Percentiles rank a stretch among this genome's conserved stretches.
Conservation (phyloP, 148 eudicot species). For the Vaccinium darrowii region DNA sequence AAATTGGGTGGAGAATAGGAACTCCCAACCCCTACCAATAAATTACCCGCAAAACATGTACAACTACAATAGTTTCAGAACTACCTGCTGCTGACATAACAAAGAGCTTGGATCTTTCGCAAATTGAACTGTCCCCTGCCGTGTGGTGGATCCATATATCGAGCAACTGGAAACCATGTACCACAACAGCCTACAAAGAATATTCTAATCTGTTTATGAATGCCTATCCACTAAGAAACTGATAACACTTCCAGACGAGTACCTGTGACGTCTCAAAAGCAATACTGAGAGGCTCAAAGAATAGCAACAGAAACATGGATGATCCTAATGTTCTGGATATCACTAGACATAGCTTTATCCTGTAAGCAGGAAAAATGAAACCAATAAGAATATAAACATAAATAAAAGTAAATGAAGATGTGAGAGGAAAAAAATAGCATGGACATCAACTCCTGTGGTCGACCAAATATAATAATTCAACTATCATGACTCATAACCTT, state of each 20-base stretch:
- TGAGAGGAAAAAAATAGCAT: background rate
- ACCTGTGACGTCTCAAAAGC: constrained; percentile 98
- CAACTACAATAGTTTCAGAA: background rate
- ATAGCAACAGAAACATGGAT: constrained; percentile 65
- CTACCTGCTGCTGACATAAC: constrained; percentile 77
- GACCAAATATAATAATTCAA: background rate
- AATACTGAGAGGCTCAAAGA: constrained; percentile 94
- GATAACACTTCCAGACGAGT: background rate
- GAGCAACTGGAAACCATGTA: constrained; percentile 92
- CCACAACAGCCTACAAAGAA: constrained; percentile 72
- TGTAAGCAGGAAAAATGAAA: constrained; percentile 27
- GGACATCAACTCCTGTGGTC: background rate
- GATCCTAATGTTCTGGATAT: constrained; percentile 55
- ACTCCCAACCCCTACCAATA: background rate
- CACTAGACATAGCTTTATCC: constrained; percentile 71
- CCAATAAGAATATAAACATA: constrained; percentile 9
- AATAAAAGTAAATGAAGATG: constrained; percentile 1
- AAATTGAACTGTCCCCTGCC: constrained; percentile 52
- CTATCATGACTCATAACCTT: background rate
- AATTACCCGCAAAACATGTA: background rate
- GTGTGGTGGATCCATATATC: constrained; percentile 87
- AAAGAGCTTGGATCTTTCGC: constrained; percentile 58
- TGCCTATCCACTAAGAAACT: background rate
- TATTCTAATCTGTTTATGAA: constrained; percentile 3
- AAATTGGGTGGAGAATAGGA: background rate